phyloP scores from a whole-genome alignment of 257 asterid species.

The Solanum sitiens region DNA sequence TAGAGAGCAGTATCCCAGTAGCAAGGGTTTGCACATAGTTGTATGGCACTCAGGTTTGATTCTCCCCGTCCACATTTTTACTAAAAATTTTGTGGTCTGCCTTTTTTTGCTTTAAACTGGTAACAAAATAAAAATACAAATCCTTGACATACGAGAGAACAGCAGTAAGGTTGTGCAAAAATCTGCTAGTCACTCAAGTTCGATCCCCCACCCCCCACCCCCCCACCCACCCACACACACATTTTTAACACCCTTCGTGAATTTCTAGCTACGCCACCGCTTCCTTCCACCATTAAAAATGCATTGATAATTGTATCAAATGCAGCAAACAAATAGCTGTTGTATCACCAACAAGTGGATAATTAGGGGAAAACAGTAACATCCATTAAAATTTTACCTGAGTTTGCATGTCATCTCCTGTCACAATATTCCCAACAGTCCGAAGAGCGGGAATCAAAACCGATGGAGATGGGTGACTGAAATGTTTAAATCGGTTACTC shows the following conservation, averaged over 20 bases:
- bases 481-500: background rate
- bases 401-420: slow-evolving; percentile 5
- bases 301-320: background rate
- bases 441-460: slow-evolving; percentile 3
- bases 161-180: background rate
- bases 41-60: background rate
- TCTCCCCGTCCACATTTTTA: background rate
- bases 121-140: too few relatives aligned
- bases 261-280: background rate
- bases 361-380: background rate
- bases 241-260: background rate
- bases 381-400: background rate
- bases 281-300: background rate
- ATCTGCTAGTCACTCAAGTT: background rate
- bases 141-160: background rate
- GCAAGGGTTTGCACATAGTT: background rate
- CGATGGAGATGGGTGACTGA: slow-evolving; percentile 5
- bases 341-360: background rate
- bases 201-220: background rate
- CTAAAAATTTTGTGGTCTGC: background rate
- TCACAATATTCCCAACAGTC: slow-evolving; percentile 4
- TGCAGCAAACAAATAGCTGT: background rate
- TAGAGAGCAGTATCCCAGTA: background rate
- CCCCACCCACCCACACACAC: background rate
- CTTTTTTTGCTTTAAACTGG: background rate